Conservation (phyloP, 139 green algal species). For the Asterochloris sp. region DNA sequence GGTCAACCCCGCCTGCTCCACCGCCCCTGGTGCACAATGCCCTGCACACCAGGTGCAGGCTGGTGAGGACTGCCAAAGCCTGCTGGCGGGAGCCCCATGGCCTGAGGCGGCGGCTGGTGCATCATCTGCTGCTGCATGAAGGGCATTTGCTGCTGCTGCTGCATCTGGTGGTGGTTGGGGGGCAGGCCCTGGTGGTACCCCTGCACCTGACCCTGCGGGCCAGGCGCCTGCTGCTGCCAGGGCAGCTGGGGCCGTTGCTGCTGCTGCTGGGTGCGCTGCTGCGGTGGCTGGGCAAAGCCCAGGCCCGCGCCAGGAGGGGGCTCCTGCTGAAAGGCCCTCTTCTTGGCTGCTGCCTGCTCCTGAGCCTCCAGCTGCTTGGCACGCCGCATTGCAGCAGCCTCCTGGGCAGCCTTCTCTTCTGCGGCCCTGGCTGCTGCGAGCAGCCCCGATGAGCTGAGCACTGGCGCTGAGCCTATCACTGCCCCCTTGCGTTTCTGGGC, state of each 20-base stretch:
- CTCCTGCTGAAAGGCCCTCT: conserved; percentile 1
- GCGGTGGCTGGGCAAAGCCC: not conserved
- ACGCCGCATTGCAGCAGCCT: not conserved
- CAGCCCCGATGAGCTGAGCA: conserved; percentile 54
- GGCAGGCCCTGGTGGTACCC: too few species aligned
- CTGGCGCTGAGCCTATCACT: conserved; percentile 52
- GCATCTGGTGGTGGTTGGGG: not conserved
- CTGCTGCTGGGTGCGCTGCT: not conserved
- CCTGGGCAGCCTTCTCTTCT: conserved; percentile 22
- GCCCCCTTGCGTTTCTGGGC: conserved; percentile 24
- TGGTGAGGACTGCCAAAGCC: too few species aligned
- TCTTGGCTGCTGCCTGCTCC: not conserved
- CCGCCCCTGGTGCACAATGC: too few species aligned
- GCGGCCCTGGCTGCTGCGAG: conserved; percentile 30
- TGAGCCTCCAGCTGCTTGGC: not conserved
- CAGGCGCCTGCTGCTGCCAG: not conserved
- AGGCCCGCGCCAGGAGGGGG: conserved; percentile 6
- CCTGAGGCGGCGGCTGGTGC: not conserved
- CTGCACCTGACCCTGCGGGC: not conserved
- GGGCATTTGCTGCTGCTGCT: not conserved
- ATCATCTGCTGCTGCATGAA: not conserved
- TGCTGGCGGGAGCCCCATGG: too few species aligned
- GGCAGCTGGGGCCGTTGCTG: not conserved
- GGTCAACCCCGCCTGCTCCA: too few species aligned
- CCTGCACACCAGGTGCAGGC: too few species aligned